These are phyloP conservation scores for Magnolia officinalis DNA, from an alignment of 164 flowering plant genomes.

Conservation along the genomic window DNA sequence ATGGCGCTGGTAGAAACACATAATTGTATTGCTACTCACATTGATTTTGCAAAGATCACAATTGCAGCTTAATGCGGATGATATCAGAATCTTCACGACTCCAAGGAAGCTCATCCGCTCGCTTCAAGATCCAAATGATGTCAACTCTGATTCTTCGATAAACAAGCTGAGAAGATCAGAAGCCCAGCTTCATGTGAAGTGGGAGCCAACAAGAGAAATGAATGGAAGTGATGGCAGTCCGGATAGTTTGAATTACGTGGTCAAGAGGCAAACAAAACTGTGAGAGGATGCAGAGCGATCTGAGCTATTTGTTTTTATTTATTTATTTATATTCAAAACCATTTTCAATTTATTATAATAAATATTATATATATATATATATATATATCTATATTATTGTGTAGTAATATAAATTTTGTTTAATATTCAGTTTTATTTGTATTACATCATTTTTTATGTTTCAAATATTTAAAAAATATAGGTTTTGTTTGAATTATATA, in stretches of 20 bases:
- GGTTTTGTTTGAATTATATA: too few species aligned
- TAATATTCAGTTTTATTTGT: too few species aligned
- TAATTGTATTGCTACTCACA: background rate
- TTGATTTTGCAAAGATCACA: constrained; percentile 49
- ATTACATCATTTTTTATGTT: too few species aligned
- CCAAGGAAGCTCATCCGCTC: constrained; percentile 79
- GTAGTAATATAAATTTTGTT: too few species aligned
- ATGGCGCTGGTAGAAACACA: background rate
- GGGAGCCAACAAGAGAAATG: constrained; percentile 34
- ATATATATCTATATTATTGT: too few species aligned
- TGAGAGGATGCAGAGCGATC: background rate
- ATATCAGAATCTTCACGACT: constrained; percentile 51
- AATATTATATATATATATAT: too few species aligned
- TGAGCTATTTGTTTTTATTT: too few species aligned
- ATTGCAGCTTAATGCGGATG: constrained; percentile 47
- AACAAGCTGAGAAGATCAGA: constrained; percentile 31
- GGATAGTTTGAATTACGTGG: constrained; percentile 14
- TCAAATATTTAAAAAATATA: too few species aligned
- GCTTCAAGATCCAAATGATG: constrained; percentile 52
- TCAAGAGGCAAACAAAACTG: constrained; percentile 13
- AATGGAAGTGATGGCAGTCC: constrained; percentile 21
- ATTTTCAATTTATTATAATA: too few species aligned
- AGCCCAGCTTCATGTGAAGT: constrained; percentile 35
- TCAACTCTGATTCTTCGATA: constrained; percentile 30
- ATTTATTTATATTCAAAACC: too few species aligned